Conservation (phyloP, 2,329 filamentous ascomycete genomes). For the Torrubiella hemipterigena region DNA sequence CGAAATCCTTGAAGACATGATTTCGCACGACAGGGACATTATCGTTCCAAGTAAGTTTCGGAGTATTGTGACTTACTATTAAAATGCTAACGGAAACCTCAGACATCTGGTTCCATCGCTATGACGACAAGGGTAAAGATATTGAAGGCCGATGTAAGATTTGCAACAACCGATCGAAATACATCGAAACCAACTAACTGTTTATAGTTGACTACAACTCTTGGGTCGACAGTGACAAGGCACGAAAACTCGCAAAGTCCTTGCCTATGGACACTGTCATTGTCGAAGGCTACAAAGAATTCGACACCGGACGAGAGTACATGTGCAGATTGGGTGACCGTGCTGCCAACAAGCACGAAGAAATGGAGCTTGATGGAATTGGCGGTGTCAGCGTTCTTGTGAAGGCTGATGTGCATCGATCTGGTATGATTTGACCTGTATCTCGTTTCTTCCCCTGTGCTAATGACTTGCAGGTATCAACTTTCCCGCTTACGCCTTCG, state of each 20-base stretch:
- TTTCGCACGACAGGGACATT: conserved; percentile 85
- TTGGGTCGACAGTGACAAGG: conserved; percentile 89
- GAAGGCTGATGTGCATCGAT: conserved; percentile 93
- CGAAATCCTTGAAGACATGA: conserved; percentile 86
- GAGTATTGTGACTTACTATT: not conserved
- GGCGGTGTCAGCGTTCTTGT: conserved; percentile 96
- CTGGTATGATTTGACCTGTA: conserved; percentile 61
- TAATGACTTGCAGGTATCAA: conserved; percentile 94
- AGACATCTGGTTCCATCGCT: conserved; percentile 98
- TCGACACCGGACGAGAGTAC: conserved; percentile 78
- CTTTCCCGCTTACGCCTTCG: conserved; percentile 91
- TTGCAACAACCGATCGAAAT: not conserved
- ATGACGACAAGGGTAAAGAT: conserved; percentile 61
- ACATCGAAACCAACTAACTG: conserved; percentile 7
- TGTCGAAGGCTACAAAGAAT: conserved; percentile 91
- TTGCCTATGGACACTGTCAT: conserved; percentile 73
- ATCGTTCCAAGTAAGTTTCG: conserved; percentile 75
- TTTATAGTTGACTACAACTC: conserved; percentile 90
- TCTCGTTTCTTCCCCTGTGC: no score
- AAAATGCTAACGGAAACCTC: conserved; percentile 13
- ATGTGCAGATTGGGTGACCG: conserved; percentile 89
- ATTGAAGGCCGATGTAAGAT: conserved; percentile 87
- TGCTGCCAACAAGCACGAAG: conserved; percentile 81
- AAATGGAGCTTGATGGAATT: conserved; percentile 88
- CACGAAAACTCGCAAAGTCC: conserved; percentile 56